Conservation (phyloP, 106 monocot genomes). For the Dendrobium huoshanense region DNA sequence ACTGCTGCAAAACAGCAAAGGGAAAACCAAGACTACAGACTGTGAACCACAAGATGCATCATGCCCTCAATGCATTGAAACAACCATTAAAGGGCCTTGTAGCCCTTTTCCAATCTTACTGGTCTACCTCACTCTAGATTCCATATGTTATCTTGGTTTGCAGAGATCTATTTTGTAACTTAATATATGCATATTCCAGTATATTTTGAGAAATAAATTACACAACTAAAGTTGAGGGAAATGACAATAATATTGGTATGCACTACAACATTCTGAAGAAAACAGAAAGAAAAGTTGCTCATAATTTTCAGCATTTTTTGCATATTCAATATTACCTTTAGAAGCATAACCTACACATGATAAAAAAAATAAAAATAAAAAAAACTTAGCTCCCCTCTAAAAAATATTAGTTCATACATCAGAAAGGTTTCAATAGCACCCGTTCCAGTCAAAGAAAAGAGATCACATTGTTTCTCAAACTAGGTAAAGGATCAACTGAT, state of each 20-base stretch:
- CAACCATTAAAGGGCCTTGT: background rate
- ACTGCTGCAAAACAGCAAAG: background rate
- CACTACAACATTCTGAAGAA: background rate
- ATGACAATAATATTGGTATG: background rate
- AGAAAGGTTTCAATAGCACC: too few species aligned
- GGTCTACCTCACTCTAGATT: background rate
- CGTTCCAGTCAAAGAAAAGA: too few species aligned
- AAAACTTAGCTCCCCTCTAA: too few species aligned
- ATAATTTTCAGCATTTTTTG: background rate
- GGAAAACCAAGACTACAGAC: too few species aligned
- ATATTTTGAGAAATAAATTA: background rate
- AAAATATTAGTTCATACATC: too few species aligned
- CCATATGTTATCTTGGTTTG: background rate
- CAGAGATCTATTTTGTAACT: background rate
- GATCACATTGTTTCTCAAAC: too few species aligned
- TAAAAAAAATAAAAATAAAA: too few species aligned
- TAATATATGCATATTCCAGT: background rate
- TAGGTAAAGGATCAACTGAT: too few species aligned
- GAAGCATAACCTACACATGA: background rate
- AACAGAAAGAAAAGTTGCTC: background rate
- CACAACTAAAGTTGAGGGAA: background rate
- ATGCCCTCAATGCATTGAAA: too few species aligned
- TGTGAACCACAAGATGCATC: too few species aligned
- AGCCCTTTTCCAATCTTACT: background rate
- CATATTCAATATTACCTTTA: background rate